Conservation (phyloP, 345 rosid species). For the Lepidium didymum region DNA sequence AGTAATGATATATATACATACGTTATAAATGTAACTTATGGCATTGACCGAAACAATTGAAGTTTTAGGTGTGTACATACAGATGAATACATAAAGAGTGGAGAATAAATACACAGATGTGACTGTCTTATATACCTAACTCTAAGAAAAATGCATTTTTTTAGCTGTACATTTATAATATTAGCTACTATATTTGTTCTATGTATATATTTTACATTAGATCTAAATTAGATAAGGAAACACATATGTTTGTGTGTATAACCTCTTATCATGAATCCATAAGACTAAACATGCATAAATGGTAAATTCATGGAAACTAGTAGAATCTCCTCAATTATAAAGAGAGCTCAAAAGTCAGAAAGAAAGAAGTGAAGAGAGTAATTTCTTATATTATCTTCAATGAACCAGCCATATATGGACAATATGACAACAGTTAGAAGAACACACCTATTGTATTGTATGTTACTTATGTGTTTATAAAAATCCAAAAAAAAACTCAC, state of each 20-base stretch:
- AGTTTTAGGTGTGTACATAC: neutral
- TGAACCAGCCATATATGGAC: neutral
- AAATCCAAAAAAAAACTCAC: neutral
- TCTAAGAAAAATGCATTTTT: neutral
- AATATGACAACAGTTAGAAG: neutral
- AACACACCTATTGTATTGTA: neutral
- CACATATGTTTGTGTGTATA: too few relatives aligned
- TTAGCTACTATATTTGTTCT: too few relatives aligned
- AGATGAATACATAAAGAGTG: neutral
- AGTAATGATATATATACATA: neutral
- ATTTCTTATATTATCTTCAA: neutral
- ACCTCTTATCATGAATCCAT: too few relatives aligned
- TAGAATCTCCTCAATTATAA: neutral
- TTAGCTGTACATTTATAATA: too few relatives aligned
- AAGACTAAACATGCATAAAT: neutral
- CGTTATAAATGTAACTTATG: conserved; percentile 1
- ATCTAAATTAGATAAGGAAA: too few relatives aligned
- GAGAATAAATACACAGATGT: conserved; percentile 2
- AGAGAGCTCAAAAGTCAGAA: neutral
- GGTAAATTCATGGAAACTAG: conserved; percentile 4
- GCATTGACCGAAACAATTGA: conserved; percentile 8
- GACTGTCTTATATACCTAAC: conserved; percentile 5
- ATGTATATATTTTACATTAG: too few relatives aligned
- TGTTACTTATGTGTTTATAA: neutral
- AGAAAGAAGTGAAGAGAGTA: neutral